A percentile compares a stretch with the other conserved stretches of the same genome.
Evolutionary conservation across 768 basidiomycete genomes (phyloP).

Genomic region (Leccinum sublutescens): DNA sequence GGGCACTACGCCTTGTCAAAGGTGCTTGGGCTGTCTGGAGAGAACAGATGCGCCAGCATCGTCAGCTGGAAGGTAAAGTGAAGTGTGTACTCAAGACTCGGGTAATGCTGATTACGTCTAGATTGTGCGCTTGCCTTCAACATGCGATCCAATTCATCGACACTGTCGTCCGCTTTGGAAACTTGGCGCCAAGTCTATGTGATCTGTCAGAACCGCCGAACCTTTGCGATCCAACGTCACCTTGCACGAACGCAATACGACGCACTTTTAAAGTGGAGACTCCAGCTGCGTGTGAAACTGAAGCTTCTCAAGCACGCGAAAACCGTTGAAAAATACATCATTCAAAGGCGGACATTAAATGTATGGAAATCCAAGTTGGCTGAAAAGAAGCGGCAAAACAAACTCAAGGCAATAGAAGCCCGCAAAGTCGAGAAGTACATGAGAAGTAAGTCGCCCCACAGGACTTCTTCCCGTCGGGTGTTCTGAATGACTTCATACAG

Average conservation of each 20-base stretch:
- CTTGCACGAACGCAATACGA: slow-evolving; percentile 40
- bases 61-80: slow-evolving; percentile 45
- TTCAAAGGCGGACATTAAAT: slow-evolving; percentile 46
- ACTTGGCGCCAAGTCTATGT: slow-evolving; percentile 46
- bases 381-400: slow-evolving; percentile 43
- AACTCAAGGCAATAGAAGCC: slow-evolving; percentile 43
- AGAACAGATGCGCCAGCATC: slow-evolving; percentile 39
- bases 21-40: slow-evolving; percentile 52
- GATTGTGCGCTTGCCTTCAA: slow-evolving; percentile 52
- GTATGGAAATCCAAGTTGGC: slow-evolving; percentile 47
- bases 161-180: slow-evolving; percentile 36
- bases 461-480: background rate
- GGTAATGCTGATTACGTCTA: slow-evolving; percentile 26
- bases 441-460: slow-evolving; percentile 34
- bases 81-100: background rate
- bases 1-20: slow-evolving; percentile 43
- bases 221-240: slow-evolving; percentile 45
- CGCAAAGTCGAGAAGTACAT: slow-evolving; percentile 29
- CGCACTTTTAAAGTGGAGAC: slow-evolving; percentile 54
- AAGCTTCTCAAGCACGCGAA: slow-evolving; percentile 54
- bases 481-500: slow-evolving; percentile 32
- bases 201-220: slow-evolving; percentile 45
- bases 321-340: slow-evolving; percentile 50
- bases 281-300: slow-evolving; percentile 47
- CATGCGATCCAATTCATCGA: slow-evolving; percentile 41